Conservation (phyloP, 306 rosid genomes). For the Rosa multiflora region DNA sequence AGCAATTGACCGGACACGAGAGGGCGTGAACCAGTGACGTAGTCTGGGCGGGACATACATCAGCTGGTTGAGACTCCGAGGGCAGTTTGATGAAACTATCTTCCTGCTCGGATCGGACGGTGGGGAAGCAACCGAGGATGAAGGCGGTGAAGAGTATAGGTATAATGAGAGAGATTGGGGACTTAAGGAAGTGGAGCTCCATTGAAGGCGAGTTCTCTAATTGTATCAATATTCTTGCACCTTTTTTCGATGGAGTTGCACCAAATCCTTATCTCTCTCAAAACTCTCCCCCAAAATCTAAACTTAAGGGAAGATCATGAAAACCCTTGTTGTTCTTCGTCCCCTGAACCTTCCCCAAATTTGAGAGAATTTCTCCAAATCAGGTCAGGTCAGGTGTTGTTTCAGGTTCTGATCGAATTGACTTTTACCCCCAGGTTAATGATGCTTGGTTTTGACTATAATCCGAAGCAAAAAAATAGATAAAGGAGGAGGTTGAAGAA, state of each 20-base stretch:
- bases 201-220: conserved; percentile 28
- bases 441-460: background rate
- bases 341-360: conserved; percentile 29
- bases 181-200: conserved; percentile 36
- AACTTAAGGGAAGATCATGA: background rate
- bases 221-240: conserved; percentile 7
- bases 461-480: background rate
- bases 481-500: background rate
- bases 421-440: background rate
- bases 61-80: conserved; percentile 28
- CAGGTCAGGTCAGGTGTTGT: conserved; percentile 16
- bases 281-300: background rate
- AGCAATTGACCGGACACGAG: conserved; percentile 81
- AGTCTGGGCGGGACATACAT: conserved; percentile 34
- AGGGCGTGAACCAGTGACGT: conserved; percentile 30
- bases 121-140: conserved; percentile 29
- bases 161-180: conserved; percentile 16
- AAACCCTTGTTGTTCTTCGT: background rate
- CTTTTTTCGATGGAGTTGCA: background rate
- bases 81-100: conserved; percentile 35
- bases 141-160: conserved; percentile 18
- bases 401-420: background rate
- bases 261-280: background rate
- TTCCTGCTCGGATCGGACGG: conserved; percentile 32
- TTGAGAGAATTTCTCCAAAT: conserved; percentile 21